Evolutionary conservation across 2,329 filamentous ascomycete genomes (phyloP), one percentile per base, ranked within the genome.

Genomic region (Sporothrix phasma): DNA sequence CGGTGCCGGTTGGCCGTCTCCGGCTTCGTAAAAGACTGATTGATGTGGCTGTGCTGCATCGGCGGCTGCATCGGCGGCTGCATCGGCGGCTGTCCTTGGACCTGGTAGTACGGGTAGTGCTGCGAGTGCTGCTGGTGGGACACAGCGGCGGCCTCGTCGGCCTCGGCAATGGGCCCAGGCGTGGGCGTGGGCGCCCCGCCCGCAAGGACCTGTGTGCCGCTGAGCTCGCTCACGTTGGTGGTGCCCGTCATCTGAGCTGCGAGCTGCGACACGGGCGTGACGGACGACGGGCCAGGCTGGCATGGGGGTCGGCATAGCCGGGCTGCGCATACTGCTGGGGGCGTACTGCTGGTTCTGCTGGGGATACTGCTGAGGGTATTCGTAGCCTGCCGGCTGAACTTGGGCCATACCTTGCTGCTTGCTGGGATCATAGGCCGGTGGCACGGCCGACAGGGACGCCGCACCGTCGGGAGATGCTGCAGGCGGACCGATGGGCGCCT

Each of bases 171-270:
- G 7, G 68, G 66, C 0, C 66, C 58, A 4, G 67, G 66, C 8
- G 62, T 34, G 65, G 49, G 24, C 47, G 3, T 34, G 3, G 29
- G 39, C 34, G 43, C 29, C n/a, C 65, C 58, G 22, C 51, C 29
- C 17, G 22, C 24, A 26, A 64, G 39, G 47, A 64, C 51, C n/a
- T 65, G 6, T 64, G 56, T 67, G 65, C n/a, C n/a, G n/a, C 66
- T 68, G 10, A 68, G 37, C 11, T 68, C 65, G 66, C 68, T 70
- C 26, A 66, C 51, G 11, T 67, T 68, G 2, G 67, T 64, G 11
- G 59, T 51, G 8, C 68, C 69, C 2, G 69, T 69, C 54, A 64
- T 46, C 41, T 69, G 69, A 2, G 69, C 58, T 0, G 59, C 43
- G 10, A 69, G 65, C 3, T 61, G 46, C 0, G 65, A 49, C 3